Evolutionary conservation across 495 filamentous ascomycete genomes (phyloP), one percentile per base, ranked within the genome.

Genomic region (Tuber magnatum): DNA sequence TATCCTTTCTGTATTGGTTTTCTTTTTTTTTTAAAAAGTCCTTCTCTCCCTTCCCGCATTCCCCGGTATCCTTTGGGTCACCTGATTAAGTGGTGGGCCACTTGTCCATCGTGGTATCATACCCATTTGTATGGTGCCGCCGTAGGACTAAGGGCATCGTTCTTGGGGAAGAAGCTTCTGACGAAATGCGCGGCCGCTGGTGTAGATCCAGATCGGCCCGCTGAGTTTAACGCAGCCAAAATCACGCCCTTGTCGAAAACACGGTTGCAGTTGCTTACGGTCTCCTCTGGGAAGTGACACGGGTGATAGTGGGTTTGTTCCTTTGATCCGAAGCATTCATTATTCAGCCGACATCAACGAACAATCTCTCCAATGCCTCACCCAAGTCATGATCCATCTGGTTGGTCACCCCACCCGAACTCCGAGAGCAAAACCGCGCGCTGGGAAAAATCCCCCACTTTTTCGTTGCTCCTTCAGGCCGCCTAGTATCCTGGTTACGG

Each of bases 131-230:
- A 35, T 10, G 6, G 28, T 28, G n/a, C 56, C 14, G 28, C 56
- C 28, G 56, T 65, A 65, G 28, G 28, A 7, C 18, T 35, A 18
- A 65, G 56, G 28, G 28, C 12, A 65, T 18, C 56, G 14, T 35
- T 35, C 56, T 65, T 72, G 41, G 69, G 72, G 73, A 78, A 70
- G 73, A 72, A 75, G 68, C 43, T 69, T 41, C 43, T 18, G 61
- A 28, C 46, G 46, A 70, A 44, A 74, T 78, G 76, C 56, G 40
- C 28, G 0, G 28, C 72, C 56, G 32, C 72, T 48, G 70, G 72
- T 78, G 77, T 70, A 79, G 77, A 79, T 79, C 77, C 72, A 42
- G 76, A 78, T 78, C 76, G 74, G 38, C 74, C 73, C 39, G 70
- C n/a, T 71, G 43, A 41, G 73, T 16, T 35, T 32, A 74, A 69